Evolutionary conservation across 129 eudicot species (phyloP).

Genomic region (Chrysanthemum lavandulifolium): DNA sequence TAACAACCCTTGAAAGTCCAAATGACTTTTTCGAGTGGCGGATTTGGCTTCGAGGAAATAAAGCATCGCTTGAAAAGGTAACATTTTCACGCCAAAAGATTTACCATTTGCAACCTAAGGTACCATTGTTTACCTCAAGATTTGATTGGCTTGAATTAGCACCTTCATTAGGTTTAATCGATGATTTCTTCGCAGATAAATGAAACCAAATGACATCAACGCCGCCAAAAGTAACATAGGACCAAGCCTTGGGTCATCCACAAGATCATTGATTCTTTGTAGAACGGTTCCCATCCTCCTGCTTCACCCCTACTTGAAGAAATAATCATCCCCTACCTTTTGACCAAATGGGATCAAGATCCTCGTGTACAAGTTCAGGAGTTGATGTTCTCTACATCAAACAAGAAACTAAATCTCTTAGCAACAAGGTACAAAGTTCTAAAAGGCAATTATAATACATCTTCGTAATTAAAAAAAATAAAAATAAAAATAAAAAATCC

Average conservation of each 20-base stretch:
- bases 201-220: conserved; percentile 64
- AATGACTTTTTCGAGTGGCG: too few species aligned
- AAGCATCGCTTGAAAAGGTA: too few species aligned
- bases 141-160: conserved; percentile 34
- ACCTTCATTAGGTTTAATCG: conserved; percentile 34
- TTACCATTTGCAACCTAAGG: conserved; percentile 4
- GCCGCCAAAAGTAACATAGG: conserved; percentile 86
- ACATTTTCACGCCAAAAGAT: background rate
- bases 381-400: conserved; percentile 64
- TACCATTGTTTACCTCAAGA: conserved; percentile 28
- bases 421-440: background rate
- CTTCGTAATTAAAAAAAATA: too few species aligned
- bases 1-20: too few species aligned
- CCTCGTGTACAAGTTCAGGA: conserved; percentile 87
- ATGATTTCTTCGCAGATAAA: conserved; percentile 69
- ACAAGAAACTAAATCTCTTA: background rate
- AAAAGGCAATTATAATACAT: too few species aligned
- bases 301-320: conserved; percentile 54
- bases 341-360: conserved; percentile 66
- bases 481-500: background rate
- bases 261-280: conserved; percentile 31
- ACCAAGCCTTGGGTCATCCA: conserved; percentile 82
- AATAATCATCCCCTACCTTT: conserved; percentile 44
- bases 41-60: too few species aligned
- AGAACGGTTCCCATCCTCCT: conserved; percentile 36